Evolutionary conservation across 106 monocot genomes (phyloP).

Genomic region (Dioscorea zingiberensis): DNA sequence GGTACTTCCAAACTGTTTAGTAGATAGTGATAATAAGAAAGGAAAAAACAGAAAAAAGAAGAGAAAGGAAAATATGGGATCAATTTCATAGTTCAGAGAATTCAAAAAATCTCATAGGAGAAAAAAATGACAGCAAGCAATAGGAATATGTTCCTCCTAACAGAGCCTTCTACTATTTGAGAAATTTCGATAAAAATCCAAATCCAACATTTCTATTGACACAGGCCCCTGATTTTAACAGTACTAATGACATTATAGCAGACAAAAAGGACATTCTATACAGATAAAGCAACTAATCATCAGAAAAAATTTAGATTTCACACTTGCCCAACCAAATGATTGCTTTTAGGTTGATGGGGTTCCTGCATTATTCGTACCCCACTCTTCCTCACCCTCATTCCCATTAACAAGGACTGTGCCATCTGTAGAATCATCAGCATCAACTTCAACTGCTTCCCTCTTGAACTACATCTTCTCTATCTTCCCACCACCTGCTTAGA

Average conservation of each 20-base stretch:
- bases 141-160: too few species aligned
- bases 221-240: too few species aligned
- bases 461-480: slow-evolving; percentile 29
- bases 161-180: too few species aligned
- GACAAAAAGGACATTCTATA: background rate
- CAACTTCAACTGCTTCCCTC: slow-evolving; percentile 46
- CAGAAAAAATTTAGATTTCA: slow-evolving; percentile 16
- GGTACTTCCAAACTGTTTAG: too few species aligned
- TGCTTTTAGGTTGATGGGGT: slow-evolving; percentile 49
- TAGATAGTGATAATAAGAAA: too few species aligned
- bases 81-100: too few species aligned
- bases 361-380: slow-evolving; percentile 69
- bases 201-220: too few species aligned
- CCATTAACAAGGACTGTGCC: slow-evolving; percentile 51
- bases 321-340: slow-evolving; percentile 53
- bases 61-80: too few species aligned
- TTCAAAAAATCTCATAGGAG: too few species aligned
- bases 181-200: too few species aligned
- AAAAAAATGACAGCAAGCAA: too few species aligned
- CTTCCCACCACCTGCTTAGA: slow-evolving; percentile 23
- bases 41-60: too few species aligned
- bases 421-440: slow-evolving; percentile 63
- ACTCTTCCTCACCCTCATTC: slow-evolving; percentile 65
- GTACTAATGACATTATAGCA: background rate
- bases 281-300: slow-evolving; percentile 9